Evolutionary conservation across 176 grass and related monocot genomes (phyloP), one percentile per base, ranked within the genome.

Genomic region (Cocos nucifera): DNA sequence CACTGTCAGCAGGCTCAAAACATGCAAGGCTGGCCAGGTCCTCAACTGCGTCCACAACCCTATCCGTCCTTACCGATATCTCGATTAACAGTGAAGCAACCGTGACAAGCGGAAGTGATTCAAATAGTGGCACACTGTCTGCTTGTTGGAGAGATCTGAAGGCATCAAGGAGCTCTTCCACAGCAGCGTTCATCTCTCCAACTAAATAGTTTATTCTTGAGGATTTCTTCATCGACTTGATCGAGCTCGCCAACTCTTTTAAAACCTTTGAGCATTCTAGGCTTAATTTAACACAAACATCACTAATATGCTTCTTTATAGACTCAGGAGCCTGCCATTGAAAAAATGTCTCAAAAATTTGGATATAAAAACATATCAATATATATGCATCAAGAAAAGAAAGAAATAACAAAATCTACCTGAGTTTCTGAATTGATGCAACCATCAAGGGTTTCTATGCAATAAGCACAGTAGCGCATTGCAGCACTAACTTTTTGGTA

Each of bases 81-180:
- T 68, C 65, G 9, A 68, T 68, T 23, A 68, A 27, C 25, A 68
- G 27, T 1, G 65, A 56, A 20, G 53, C 65, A 35, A 30, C n/a
- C 1, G 65, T 56, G 52, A 68, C 35, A 19, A 56, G 15, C 21
- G 65, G 52, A 5, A 39, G 35, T 7, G 35, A 39, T 39, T 10
- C 35, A 39, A 10, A 10, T 2, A 39, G 35, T 39, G 35, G 35
- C 35, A 12, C 35, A 8, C 35, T 39, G 2, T 39, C 35, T 39
- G 7, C 35, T 39, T 39, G 35, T 12, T 39, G 84, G 19, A 97
- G 80, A 5, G 76, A 56, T 63, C 64, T 78, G 17, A 97, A 17
- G 20, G 80, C 92, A 17, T 53, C 71, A 53, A 85, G 87, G 60
- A 97, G 71, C 64, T 91, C 92, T 27, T 85, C 78, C 50, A 90